Percentiles rank a stretch among this genome's conserved stretches.
Conservation (phyloP, 1,139 yeast species). For the Kodamaea arcana region DNA sequence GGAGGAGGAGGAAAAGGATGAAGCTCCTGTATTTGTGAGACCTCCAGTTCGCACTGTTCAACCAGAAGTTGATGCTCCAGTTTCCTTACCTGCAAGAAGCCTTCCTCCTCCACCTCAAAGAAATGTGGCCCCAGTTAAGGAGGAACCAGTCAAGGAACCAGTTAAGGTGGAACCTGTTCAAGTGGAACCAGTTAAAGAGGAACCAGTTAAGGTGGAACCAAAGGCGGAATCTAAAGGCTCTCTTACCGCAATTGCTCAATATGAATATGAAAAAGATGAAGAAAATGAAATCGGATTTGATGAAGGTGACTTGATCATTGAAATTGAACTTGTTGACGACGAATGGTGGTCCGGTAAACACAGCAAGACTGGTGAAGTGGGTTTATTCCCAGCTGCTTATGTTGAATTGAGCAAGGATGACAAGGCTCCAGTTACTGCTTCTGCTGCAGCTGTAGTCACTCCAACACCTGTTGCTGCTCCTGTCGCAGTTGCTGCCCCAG, state of each 20-base stretch:
- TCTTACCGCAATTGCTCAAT: slow-evolving; percentile 55
- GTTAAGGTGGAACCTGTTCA: slow-evolving; percentile 6
- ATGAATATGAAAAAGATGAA: slow-evolving; percentile 68
- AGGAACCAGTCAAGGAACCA: slow-evolving; percentile 8
- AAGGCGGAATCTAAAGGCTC: slow-evolving; percentile 13
- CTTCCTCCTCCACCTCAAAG: slow-evolving; percentile 16
- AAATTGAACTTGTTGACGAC: slow-evolving; percentile 65
- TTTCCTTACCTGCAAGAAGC: slow-evolving; percentile 25
- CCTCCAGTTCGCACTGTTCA: slow-evolving; percentile 6
- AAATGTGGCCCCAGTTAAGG: slow-evolving; percentile 8
- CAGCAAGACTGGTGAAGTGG: slow-evolving; percentile 52
- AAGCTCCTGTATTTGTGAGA: slow-evolving; percentile 22
- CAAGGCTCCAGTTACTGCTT: slow-evolving; percentile 13
- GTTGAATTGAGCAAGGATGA: slow-evolving; percentile 43
- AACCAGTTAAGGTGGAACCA: slow-evolving; percentile 6
- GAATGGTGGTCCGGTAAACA: slow-evolving; percentile 85
- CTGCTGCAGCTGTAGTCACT: slow-evolving; percentile 13
- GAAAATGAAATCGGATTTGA: slow-evolving; percentile 65
- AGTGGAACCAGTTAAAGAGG: slow-evolving; percentile 11
- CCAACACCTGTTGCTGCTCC: slow-evolving; percentile 21
- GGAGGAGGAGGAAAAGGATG: slow-evolving; percentile 11
- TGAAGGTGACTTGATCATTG: slow-evolving; percentile 64
- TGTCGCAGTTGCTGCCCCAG: slow-evolving; percentile 12
- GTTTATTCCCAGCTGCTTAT: slow-evolving; percentile 72
- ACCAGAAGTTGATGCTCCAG: slow-evolving; percentile 14